Percentiles rank a stretch among this genome's conserved stretches.
Conservation (phyloP, 2,329 filamentous ascomycete species). For the Cordyceps pruinosa region DNA sequence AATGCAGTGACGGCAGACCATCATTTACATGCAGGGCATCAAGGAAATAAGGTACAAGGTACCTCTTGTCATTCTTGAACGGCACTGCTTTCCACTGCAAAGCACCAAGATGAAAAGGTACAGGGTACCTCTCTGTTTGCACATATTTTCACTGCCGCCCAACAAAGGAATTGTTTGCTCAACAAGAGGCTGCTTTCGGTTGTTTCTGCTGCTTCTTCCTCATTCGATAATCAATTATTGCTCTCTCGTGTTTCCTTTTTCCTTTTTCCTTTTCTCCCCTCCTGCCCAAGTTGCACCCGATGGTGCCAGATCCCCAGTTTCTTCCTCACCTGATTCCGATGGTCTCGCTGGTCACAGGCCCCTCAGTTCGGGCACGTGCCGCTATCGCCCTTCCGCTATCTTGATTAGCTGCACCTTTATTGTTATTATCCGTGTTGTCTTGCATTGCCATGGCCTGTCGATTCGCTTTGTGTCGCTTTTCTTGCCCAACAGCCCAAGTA, state of each 20-base stretch:
- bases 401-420: not conserved
- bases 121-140: no score
- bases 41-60: no score
- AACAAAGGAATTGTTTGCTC: not conserved
- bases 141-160: not conserved
- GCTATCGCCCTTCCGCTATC: not conserved
- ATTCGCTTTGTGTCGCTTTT: not conserved
- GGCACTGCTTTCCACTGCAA: no score
- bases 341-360: constrained; percentile 1
- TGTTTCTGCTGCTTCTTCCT: no score
- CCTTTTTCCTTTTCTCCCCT: not conserved
- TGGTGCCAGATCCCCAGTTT: not conserved
- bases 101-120: no score
- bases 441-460: not conserved
- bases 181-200: no score
- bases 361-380: constrained; percentile 1
- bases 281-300: not conserved
- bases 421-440: not conserved
- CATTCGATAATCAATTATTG: not conserved
- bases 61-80: no score
- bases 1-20: not conserved
- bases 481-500: no score
- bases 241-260: not conserved
- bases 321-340: not conserved
- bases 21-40: not conserved